These are phyloP conservation scores for Phytophthora ohioensis DNA, from an alignment of 352 stramenopile genomes.

Conservation along the genomic window DNA sequence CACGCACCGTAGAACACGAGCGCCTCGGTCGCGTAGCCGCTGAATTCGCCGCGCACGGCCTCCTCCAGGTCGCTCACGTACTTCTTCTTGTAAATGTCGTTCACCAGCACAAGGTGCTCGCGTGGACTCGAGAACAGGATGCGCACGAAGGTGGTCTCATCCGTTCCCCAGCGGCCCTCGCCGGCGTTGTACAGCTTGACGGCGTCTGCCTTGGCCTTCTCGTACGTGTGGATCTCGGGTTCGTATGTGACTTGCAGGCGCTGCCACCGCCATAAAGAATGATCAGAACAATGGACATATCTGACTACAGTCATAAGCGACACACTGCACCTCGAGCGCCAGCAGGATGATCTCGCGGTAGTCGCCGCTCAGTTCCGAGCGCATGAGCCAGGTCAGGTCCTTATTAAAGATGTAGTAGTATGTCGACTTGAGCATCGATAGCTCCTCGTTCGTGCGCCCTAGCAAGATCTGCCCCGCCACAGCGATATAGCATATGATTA, in stretches of 20 bases:
- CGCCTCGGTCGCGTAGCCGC: slow-evolving; percentile 60
- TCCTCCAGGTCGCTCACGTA: slow-evolving; percentile 67
- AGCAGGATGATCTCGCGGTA: slow-evolving; percentile 74
- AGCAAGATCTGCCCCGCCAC: slow-evolving; percentile 56
- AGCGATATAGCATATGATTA: slow-evolving; percentile 2
- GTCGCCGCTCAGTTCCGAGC: slow-evolving; percentile 72
- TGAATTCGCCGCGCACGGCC: slow-evolving; percentile 75
- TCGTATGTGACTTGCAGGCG: slow-evolving; percentile 56
- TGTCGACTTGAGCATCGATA: slow-evolving; percentile 77
- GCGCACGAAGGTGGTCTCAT: slow-evolving; percentile 72
- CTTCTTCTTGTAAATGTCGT: slow-evolving; percentile 75
- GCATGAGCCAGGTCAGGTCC: slow-evolving; percentile 72
- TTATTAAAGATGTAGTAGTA: slow-evolving; percentile 84
- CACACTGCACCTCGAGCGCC: slow-evolving; percentile 55
- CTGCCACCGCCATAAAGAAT: slow-evolving; percentile 17
- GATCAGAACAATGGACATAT: slow-evolving; percentile 3
- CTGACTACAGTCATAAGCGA: neutral
- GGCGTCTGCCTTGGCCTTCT: slow-evolving; percentile 61
- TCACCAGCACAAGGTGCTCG: slow-evolving; percentile 64
- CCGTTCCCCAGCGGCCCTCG: slow-evolving; percentile 78
- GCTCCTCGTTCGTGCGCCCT: slow-evolving; percentile 76
- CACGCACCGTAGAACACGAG: slow-evolving; percentile 72
- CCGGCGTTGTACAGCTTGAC: slow-evolving; percentile 76
- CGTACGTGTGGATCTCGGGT: slow-evolving; percentile 61
- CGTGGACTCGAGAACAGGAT: slow-evolving; percentile 68